Percentiles rank a stretch among this genome's conserved stretches.
These are phyloP conservation scores for Chernovozyma sophiae-reginae DNA, from an alignment of 1,139 yeast genomes.

Conservation along the genomic window DNA sequence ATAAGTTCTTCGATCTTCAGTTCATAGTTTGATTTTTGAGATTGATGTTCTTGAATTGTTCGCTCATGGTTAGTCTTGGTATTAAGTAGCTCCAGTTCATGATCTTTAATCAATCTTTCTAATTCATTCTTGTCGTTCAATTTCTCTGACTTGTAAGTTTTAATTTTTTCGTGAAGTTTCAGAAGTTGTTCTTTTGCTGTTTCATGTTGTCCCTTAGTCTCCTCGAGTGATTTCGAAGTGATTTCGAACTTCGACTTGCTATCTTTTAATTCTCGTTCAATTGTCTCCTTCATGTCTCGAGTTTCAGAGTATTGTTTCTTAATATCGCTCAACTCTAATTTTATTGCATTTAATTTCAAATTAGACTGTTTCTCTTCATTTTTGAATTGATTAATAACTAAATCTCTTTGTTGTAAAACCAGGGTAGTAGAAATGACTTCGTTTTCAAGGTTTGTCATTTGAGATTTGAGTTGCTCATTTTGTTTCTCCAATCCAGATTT, in stretches of 20 bases:
- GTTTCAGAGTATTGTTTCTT: constrained; percentile 8
- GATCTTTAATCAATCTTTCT: constrained; percentile 14
- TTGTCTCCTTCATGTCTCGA: constrained; percentile 17
- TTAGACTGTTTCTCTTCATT: constrained; percentile 20
- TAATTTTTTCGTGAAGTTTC: constrained; percentile 1
- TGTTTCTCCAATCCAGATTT: constrained; percentile 43
- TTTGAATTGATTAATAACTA: constrained; percentile 20
- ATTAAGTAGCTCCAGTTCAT: too few species aligned
- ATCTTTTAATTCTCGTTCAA: constrained; percentile 30
- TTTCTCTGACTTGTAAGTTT: constrained; percentile 10
- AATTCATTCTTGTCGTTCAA: constrained; percentile 12
- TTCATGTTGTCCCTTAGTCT: constrained; percentile 10
- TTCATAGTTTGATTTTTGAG: too few species aligned
- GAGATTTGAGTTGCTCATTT: constrained; percentile 39
- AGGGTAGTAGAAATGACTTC: constrained; percentile 27
- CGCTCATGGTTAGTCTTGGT: too few species aligned
- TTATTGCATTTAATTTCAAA: constrained; percentile 16
- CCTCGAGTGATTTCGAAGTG: constrained; percentile 25
- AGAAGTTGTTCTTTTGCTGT: constrained; percentile 1
- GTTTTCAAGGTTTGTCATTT: constrained; percentile 50
- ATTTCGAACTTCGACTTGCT: constrained; percentile 31
- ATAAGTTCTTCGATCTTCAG: too few species aligned
- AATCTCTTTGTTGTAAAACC: constrained; percentile 25
- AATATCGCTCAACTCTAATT: constrained; percentile 10
- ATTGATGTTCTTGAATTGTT: too few species aligned